Conservation (phyloP, 2,329 filamentous ascomycete species). For the Claviceps paspali region DNA sequence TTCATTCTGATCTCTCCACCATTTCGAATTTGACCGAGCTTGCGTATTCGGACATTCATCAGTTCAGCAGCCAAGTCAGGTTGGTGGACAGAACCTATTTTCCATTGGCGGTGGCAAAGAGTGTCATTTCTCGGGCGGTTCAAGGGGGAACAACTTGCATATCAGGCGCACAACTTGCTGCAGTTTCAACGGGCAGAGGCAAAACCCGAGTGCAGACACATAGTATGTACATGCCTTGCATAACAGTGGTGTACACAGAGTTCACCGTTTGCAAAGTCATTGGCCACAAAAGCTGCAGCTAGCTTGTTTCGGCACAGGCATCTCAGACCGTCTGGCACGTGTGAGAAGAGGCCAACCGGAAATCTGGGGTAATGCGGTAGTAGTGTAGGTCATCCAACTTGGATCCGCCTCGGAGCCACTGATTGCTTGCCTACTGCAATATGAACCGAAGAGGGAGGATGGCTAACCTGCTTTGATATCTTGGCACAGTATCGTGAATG, state of each 20-base stretch:
- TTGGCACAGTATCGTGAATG: neutral
- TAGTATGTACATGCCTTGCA: neutral
- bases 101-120: too few relatives aligned
- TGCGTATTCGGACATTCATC: too few relatives aligned
- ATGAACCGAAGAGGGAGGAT: neutral
- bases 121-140: too few relatives aligned
- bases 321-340: neutral
- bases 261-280: neutral
- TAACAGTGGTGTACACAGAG: neutral
- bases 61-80: neutral
- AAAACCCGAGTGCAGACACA: neutral
- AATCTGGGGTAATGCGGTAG: slow-evolving; percentile 2
- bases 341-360: neutral
- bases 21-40: too few relatives aligned
- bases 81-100: neutral
- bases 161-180: too few relatives aligned
- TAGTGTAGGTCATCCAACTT: neutral
- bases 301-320: slow-evolving; percentile 1
- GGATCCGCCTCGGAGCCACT: neutral
- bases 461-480: neutral
- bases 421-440: neutral
- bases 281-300: neutral
- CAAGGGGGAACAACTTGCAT: too few relatives aligned
- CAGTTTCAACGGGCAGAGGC: neutral
- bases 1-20: too few relatives aligned